These are phyloP conservation scores for Saturnispora galanensis DNA, from an alignment of 805 yeast genomes.

Conservation along the genomic window DNA sequence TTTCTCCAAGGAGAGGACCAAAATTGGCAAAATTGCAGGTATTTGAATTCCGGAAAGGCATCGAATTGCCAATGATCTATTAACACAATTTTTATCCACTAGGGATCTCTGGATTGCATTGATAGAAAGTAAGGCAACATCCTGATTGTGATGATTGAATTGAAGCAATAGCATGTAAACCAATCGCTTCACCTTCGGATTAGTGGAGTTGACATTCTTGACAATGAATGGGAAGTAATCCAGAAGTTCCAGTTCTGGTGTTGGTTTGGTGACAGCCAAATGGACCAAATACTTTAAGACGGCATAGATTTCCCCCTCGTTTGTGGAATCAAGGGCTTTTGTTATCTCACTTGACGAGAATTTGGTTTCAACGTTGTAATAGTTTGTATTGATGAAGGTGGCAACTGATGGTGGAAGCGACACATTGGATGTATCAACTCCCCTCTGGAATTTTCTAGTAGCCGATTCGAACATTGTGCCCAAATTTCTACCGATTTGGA, in stretches of 20 bases:
- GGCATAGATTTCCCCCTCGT: conserved; percentile 50
- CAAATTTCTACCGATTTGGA: conserved; percentile 13
- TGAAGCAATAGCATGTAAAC: conserved; percentile 67
- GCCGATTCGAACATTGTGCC: conserved; percentile 17
- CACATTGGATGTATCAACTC: conserved; percentile 12
- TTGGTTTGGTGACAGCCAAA: conserved; percentile 25
- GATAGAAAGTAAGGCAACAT: conserved; percentile 79
- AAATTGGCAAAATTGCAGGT: conserved; percentile 71
- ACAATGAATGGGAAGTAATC: conserved; percentile 76
- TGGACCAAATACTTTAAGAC: conserved; percentile 51
- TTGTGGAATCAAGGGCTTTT: conserved; percentile 39
- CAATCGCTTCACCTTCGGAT: conserved; percentile 57
- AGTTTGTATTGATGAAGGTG: conserved; percentile 17
- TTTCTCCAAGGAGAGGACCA: conserved; percentile 62
- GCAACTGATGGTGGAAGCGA: conserved; percentile 16
- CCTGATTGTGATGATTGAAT: conserved; percentile 78
- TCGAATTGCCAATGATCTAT: conserved; percentile 64
- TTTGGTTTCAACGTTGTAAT: conserved; percentile 15
- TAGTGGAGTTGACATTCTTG: conserved; percentile 68
- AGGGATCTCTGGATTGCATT: conserved; percentile 85
- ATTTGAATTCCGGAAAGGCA: conserved; percentile 78
- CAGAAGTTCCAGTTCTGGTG: conserved; percentile 30
- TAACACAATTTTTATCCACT: conserved; percentile 56
- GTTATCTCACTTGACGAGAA: conserved; percentile 57
- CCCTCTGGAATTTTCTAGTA: conserved; percentile 9